phyloP scores from a whole-genome alignment of 2,329 filamentous ascomycete species.

The Colletotrichum sp. region DNA sequence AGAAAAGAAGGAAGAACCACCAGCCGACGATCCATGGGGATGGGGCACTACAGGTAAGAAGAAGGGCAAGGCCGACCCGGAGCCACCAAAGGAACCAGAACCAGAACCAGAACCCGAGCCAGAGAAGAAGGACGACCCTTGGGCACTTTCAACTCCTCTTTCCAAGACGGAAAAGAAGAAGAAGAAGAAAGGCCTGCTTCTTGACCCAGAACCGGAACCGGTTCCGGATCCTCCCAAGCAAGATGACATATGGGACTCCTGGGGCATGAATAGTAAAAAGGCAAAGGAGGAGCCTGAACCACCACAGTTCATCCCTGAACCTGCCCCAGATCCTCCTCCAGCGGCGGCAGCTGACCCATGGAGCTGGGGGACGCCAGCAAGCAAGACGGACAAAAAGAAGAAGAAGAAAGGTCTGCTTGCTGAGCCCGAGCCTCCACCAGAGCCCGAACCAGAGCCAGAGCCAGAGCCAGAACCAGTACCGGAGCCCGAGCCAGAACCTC shows the following conservation, averaged over 20 bases:
- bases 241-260: constrained; percentile 26
- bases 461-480: constrained; percentile 23
- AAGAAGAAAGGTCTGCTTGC: constrained; percentile 33
- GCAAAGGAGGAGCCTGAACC: constrained; percentile 39
- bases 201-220: constrained; percentile 25
- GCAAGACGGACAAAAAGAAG: constrained; percentile 49
- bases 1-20: constrained; percentile 33
- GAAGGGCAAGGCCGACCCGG: constrained; percentile 34
- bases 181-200: constrained; percentile 33
- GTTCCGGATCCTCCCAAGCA: constrained; percentile 9
- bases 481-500: constrained; percentile 33
- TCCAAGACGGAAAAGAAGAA: constrained; percentile 45
- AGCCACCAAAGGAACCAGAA: constrained; percentile 26
- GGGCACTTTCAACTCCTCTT: constrained; percentile 28
- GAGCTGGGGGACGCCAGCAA: constrained; percentile 34
- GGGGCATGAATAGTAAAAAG: constrained; percentile 47
- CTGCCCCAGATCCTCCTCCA: constrained; percentile 30
- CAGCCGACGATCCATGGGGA: constrained; percentile 26
- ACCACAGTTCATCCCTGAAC: constrained; percentile 28
- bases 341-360: constrained; percentile 35
- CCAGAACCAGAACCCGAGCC: constrained; percentile 25
- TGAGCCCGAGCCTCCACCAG: constrained; percentile 24
- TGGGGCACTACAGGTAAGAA: constrained; percentile 44
- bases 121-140: constrained; percentile 24
- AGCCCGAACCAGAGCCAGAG: constrained; percentile 23